Evolutionary conservation across 192 early-diverging fungal genomes (phyloP).

Genomic region (Fimicolochytrium jonesii): DNA sequence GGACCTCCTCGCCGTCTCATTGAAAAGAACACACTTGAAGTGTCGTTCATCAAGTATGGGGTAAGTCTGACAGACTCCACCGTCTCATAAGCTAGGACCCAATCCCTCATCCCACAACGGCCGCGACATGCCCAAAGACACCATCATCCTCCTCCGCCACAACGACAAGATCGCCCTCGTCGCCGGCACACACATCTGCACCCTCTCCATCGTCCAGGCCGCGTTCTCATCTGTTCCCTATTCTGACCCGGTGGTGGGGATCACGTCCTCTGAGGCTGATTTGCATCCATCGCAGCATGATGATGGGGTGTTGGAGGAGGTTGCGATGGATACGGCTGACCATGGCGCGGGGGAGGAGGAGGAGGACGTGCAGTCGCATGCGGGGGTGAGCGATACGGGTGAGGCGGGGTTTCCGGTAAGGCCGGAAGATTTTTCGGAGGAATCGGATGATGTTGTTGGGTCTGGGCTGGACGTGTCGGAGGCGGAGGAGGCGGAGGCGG

Average conservation of each 20-base stretch:
- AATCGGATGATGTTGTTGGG: conserved; percentile 15
- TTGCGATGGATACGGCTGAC: neutral
- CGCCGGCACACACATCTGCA: neutral
- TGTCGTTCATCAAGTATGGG: too few species aligned
- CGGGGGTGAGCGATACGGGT: neutral
- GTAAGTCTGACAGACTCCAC: too few species aligned
- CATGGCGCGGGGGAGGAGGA: neutral
- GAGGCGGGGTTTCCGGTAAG: neutral
- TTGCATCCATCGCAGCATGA: too few species aligned
- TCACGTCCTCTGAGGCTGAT: neutral
- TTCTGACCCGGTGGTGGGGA: neutral
- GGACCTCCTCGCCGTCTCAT: too few species aligned
- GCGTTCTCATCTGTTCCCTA: conserved; percentile 11
- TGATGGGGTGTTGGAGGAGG: conserved; percentile 5
- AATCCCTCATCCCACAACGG: conserved; percentile 20
- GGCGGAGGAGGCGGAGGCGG: neutral
- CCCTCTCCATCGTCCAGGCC: neutral
- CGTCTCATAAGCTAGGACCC: conserved; percentile 15
- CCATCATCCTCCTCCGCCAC: neutral
- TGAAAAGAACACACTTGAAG: too few species aligned
- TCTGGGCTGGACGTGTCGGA: conserved; percentile 14
- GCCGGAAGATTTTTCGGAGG: conserved; percentile 28
- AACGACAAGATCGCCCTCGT: conserved; percentile 12
- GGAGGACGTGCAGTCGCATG: neutral
- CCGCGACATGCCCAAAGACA: neutral